Percentiles rank a stretch among this genome's conserved stretches.
phyloP scores from a whole-genome alignment of 2,329 filamentous ascomycete species.

The Nectriaceae sp. region DNA sequence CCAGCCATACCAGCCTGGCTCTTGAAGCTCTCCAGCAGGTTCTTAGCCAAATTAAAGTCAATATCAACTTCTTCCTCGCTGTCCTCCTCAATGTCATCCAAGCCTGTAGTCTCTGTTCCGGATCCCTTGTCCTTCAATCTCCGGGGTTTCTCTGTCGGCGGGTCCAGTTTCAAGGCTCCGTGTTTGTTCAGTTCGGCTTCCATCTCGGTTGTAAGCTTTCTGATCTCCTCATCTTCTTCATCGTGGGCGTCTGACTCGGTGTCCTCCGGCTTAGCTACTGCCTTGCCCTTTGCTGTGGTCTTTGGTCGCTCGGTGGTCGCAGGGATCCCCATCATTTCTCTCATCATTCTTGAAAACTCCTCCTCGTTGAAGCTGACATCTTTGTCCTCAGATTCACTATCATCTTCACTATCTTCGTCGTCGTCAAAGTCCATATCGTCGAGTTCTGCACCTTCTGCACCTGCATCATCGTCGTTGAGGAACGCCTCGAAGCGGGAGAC shows the following conservation, averaged over 20 bases:
- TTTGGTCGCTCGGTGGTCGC: constrained; percentile 12
- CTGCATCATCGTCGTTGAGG: constrained; percentile 81
- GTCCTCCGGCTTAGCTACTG: background rate
- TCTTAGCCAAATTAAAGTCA: constrained; percentile 86
- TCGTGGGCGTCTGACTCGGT: constrained; percentile 31
- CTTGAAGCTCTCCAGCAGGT: constrained; percentile 90
- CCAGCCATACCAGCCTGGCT: constrained; percentile 84
- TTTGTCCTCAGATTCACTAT: constrained; percentile 69
- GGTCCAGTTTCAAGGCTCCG: constrained; percentile 63
- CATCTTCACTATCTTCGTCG: constrained; percentile 52
- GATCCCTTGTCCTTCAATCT: constrained; percentile 31
- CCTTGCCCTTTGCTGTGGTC: constrained; percentile 3
- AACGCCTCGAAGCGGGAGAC: constrained; percentile 94
- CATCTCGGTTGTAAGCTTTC: constrained; percentile 67
- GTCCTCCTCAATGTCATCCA: constrained; percentile 40
- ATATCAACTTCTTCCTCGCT: constrained; percentile 67
- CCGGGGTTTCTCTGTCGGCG: constrained; percentile 33
- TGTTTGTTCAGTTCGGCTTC: constrained; percentile 71
- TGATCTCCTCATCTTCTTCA: constrained; percentile 59
- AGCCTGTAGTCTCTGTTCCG: constrained; percentile 7
- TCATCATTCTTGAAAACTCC: constrained; percentile 86
- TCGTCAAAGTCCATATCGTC: constrained; percentile 70
- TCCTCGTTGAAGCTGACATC: constrained; percentile 81
- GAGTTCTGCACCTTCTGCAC: constrained; percentile 74
- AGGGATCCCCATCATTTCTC: constrained; percentile 80